A percentile compares a stretch with the other conserved stretches of the same genome.
Conservation (phyloP, 306 rosid species). For the Lotus japonicus region DNA sequence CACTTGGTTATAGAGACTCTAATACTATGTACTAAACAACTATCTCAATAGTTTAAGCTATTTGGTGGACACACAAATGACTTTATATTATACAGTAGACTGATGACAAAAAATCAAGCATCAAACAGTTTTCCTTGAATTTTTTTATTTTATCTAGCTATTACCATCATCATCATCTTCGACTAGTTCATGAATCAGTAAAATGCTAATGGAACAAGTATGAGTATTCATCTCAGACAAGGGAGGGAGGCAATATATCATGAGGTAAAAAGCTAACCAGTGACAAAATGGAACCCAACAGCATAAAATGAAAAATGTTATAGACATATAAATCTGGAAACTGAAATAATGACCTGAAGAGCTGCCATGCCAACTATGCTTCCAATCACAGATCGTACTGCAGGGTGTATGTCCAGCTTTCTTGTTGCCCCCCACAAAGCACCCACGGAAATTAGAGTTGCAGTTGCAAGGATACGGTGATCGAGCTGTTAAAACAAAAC, state of each 20-base stretch:
- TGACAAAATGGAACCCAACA: background rate
- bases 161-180: background rate
- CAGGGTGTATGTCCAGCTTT: constrained; percentile 75
- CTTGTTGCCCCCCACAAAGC: constrained; percentile 71
- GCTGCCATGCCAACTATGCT: constrained; percentile 63
- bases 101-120: background rate
- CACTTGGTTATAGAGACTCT: too few species aligned
- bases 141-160: background rate
- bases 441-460: constrained; percentile 54
- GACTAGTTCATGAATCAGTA: background rate
- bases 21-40: too few species aligned
- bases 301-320: background rate
- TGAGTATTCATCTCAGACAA: background rate
- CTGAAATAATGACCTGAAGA: constrained; percentile 56
- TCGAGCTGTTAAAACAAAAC: constrained; percentile 51
- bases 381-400: constrained; percentile 59
- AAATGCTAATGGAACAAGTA: background rate
- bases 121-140: background rate
- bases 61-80: too few species aligned
- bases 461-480: constrained; percentile 77
- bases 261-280: background rate
- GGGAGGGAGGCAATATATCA: background rate
- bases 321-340: background rate
- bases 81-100: background rate
- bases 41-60: too few species aligned